Conservation (phyloP, 192 early-diverging fungal species). For the Rhizoclosmatium sp. region DNA sequence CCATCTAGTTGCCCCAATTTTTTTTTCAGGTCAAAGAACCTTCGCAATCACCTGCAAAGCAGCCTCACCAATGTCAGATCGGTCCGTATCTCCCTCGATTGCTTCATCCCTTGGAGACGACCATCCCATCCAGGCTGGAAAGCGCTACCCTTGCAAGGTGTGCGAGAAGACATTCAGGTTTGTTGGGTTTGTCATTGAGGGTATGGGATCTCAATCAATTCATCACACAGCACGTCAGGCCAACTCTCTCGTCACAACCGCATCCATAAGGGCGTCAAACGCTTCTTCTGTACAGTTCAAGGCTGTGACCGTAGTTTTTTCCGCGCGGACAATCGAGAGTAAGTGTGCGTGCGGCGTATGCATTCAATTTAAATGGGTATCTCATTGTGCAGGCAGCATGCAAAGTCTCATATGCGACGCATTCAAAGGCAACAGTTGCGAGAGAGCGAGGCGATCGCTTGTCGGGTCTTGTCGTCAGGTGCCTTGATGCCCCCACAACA, state of each 20-base stretch:
- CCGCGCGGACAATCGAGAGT: conserved; percentile 32
- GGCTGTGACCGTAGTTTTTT: conserved; percentile 28
- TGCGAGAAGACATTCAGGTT: conserved; percentile 18
- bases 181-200: neutral
- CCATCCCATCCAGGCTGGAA: neutral
- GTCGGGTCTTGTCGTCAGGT: neutral
- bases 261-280: conserved; percentile 27
- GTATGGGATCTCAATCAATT: no score
- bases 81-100: no score
- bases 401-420: conserved; percentile 14
- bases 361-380: neutral
- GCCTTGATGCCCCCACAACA: neutral
- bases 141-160: conserved; percentile 20
- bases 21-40: no score
- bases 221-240: neutral
- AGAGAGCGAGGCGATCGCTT: conserved; percentile 16
- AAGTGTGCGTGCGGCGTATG: neutral
- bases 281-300: neutral
- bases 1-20: no score
- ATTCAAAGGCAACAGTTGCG: neutral
- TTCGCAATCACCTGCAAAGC: no score
- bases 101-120: no score
- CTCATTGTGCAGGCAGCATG: conserved; percentile 2
- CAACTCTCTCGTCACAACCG: conserved; percentile 33
- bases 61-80: no score